Evolutionary conservation across 164 flowering plant genomes (phyloP).

Genomic region (Annona squamosa): DNA sequence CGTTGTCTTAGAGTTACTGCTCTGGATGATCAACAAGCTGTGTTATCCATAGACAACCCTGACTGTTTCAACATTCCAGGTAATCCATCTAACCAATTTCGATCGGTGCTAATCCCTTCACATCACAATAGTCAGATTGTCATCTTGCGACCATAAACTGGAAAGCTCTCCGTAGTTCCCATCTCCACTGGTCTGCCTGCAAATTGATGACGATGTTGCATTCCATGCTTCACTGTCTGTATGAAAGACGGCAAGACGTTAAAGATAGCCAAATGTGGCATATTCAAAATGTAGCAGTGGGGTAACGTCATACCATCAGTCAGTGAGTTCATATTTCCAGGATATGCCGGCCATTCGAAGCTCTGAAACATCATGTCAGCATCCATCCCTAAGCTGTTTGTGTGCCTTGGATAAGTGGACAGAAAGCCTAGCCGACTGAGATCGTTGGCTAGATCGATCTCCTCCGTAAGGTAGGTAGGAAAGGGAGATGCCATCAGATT

Average conservation of each 20-base stretch:
- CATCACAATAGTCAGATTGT: conserved; percentile 24
- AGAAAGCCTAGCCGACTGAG: conserved; percentile 28
- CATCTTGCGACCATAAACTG: conserved; percentile 28
- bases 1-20: conserved; percentile 35
- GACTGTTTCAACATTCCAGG: background rate
- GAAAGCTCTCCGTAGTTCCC: conserved; percentile 22
- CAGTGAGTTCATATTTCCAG: conserved; percentile 21
- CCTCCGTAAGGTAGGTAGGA: conserved; percentile 41
- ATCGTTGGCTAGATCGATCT: conserved; percentile 33
- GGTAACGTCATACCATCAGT: conserved; percentile 18
- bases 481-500: conserved; percentile 14
- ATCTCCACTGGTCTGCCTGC: conserved; percentile 36
- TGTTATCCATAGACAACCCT: background rate
- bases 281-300: too few species aligned
- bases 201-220: conserved; percentile 21
- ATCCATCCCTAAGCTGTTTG: conserved; percentile 34
- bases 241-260: conserved; percentile 18
- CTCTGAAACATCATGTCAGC: conserved; percentile 34
- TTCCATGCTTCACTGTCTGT: conserved; percentile 31
- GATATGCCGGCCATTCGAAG: conserved; percentile 28
- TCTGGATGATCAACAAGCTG: background rate
- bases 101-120: conserved; percentile 5
- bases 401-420: conserved; percentile 37
- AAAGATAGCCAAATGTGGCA: background rate
- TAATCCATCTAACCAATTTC: background rate